These are phyloP conservation scores for Sanguinoderma infundibulare DNA, from an alignment of 1,284 basidiomycete species.

Conservation along the genomic window DNA sequence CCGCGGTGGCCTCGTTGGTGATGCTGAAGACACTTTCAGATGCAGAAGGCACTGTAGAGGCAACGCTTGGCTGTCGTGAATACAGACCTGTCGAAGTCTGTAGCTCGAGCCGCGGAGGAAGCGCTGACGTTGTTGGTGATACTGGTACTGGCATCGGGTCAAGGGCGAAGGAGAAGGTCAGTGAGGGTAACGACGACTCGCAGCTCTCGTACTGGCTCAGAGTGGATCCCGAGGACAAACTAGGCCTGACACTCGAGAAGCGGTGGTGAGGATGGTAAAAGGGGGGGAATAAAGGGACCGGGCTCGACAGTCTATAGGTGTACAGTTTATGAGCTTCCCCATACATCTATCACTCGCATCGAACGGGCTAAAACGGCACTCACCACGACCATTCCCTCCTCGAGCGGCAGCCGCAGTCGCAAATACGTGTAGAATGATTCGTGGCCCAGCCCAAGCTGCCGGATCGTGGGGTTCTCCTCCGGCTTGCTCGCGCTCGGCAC, in stretches of 20 bases:
- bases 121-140: conserved; percentile 12
- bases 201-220: conserved; percentile 36
- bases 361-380: conserved; percentile 39
- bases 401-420: conserved; percentile 73
- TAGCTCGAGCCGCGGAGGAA: conserved; percentile 30
- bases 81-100: neutral
- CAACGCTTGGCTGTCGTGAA: conserved; percentile 32
- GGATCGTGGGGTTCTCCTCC: conserved; percentile 51
- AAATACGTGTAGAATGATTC: conserved; percentile 79
- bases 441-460: conserved; percentile 50
- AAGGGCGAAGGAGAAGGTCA: conserved; percentile 22
- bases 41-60: conserved; percentile 28
- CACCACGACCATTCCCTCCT: conserved; percentile 83
- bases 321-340: too few relatives aligned
- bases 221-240: conserved; percentile 21
- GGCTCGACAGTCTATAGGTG: too few relatives aligned
- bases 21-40: conserved; percentile 24
- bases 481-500: conserved; percentile 79
- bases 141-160: conserved; percentile 8
- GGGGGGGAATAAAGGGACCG: conserved; percentile 15
- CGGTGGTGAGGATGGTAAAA: conserved; percentile 19
- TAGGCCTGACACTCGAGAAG: conserved; percentile 17
- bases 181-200: conserved; percentile 34
- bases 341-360: too few relatives aligned
- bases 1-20: conserved; percentile 41